phyloP scores from a whole-genome alignment of 106 monocot genomes.

The Dioscorea dumetorum region DNA sequence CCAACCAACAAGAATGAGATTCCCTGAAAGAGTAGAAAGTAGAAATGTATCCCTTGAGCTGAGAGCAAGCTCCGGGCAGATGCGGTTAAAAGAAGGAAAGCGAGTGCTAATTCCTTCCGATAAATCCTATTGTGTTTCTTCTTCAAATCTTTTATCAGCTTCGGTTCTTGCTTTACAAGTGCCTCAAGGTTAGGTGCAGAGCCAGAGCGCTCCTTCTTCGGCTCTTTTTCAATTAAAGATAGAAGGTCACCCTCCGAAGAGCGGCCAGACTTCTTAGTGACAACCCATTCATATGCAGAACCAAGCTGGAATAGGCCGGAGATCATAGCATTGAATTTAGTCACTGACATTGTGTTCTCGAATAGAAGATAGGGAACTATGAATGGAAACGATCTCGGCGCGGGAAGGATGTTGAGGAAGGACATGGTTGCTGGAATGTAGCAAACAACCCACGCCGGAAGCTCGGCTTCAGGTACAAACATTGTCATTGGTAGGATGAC shows the following conservation, averaged over 20 bases:
- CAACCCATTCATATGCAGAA: slow-evolving; percentile 89
- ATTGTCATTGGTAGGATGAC: slow-evolving; percentile 89
- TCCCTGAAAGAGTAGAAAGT: slow-evolving; percentile 85
- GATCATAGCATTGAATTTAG: slow-evolving; percentile 97
- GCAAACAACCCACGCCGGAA: slow-evolving; percentile 83
- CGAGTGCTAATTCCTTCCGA: slow-evolving; percentile 62
- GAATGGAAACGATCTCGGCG: slow-evolving; percentile 79
- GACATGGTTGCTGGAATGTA: slow-evolving; percentile 79
- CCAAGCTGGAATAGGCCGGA: slow-evolving; percentile 90
- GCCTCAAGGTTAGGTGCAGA: slow-evolving; percentile 51
- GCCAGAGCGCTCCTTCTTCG: slow-evolving; percentile 19
- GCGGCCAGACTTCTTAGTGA: slow-evolving; percentile 81
- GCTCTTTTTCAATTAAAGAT: slow-evolving; percentile 37
- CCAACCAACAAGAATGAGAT: slow-evolving; percentile 72
- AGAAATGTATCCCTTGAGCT: slow-evolving; percentile 84
- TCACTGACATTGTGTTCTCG: slow-evolving; percentile 98
- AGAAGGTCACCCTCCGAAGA: slow-evolving; percentile 72
- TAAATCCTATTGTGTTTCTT: slow-evolving; percentile 89
- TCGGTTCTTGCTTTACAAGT: slow-evolving; percentile 27
- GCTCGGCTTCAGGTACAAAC: slow-evolving; percentile 81
- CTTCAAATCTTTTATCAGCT: slow-evolving; percentile 27
- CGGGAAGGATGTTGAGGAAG: slow-evolving; percentile 86
- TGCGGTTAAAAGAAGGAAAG: slow-evolving; percentile 65
- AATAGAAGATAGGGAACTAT: slow-evolving; percentile 90
- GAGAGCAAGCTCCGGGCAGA: slow-evolving; percentile 69